A percentile compares a stretch with the other conserved stretches of the same genome.
Conservation (phyloP, 2,329 filamentous ascomycete genomes). For the Cucurbitaria berberidis region DNA sequence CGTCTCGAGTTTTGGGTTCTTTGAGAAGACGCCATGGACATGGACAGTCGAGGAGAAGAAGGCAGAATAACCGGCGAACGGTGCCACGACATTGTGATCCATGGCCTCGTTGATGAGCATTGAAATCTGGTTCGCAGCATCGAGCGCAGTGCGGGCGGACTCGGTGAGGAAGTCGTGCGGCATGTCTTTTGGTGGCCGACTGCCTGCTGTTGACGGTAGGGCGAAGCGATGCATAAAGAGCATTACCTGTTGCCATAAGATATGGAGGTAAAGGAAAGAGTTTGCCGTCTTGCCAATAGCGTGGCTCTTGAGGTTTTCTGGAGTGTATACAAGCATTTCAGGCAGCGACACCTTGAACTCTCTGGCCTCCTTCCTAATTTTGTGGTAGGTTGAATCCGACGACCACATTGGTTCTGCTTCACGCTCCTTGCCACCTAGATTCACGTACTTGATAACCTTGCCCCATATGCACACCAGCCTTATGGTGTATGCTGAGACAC, state of each 20-base stretch:
- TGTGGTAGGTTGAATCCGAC: conserved; percentile 75
- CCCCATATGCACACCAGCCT: conserved; percentile 88
- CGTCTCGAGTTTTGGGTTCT: conserved; percentile 75
- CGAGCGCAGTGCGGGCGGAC: conserved; percentile 76
- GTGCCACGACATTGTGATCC: conserved; percentile 80
- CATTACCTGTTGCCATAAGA: conserved; percentile 85
- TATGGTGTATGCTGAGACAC: conserved; percentile 89
- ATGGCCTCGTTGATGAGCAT: conserved; percentile 81
- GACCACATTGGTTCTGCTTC: conserved; percentile 83
- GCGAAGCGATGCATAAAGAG: conserved; percentile 91
- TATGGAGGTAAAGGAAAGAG: conserved; percentile 91
- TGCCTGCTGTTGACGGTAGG: conserved; percentile 70
- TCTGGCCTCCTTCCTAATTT: conserved; percentile 73
- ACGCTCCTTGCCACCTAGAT: conserved; percentile 82
- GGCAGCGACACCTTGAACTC: conserved; percentile 74
- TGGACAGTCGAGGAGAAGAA: conserved; percentile 95
- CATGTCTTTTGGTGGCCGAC: conserved; percentile 70
- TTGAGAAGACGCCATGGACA: conserved; percentile 88
- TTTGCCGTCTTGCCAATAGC: conserved; percentile 84
- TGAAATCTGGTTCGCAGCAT: conserved; percentile 86
- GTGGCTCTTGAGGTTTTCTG: conserved; percentile 84
- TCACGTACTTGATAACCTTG: conserved; percentile 85
- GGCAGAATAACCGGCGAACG: conserved; percentile 93
- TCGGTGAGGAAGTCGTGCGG: conserved; percentile 79
- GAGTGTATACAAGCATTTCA: conserved; percentile 71